Evolutionary conservation across 306 rosid species (phyloP), one percentile per base, ranked within the genome.

Genomic region (Malus sieversii): DNA sequence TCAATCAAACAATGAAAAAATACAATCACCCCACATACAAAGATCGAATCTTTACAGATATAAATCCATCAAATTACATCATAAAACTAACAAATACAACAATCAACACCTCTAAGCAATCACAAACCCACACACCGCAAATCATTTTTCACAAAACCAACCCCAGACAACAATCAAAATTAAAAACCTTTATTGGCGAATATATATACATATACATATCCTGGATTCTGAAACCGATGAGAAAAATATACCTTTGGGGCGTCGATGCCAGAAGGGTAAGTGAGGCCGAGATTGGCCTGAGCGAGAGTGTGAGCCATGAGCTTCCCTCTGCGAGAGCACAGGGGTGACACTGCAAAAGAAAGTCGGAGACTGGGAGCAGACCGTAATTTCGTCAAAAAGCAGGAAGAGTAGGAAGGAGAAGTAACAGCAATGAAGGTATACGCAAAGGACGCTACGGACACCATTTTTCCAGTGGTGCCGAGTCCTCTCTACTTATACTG

Each of bases 271-370:
- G 88, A 48, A 33, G 99, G 97, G 57, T 83, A 80, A 44, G 99
- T 96, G 73, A 96, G 99, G 80, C 99, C 99, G 22, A 96, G 99
- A 74, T 85, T 89, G 89, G 90, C 91, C 64, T 40, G 82, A 40
- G 98, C 86, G 42, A 84, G 84, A 53, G 96, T 66, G 83, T 90
- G 97, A 81, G 94, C 86, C 99, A 90, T 96, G 87, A 79, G 86
- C 74, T 78, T 86, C 48, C 68, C 79, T 69, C 90, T 67, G 25
- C 85, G 80, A 38, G 61, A 72, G 67, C 75, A 70, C 64, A 83
- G 82, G 27, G 88, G 88, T 1, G 80, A 8, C 14, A 86, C 74
- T 22, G 80, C 30, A 52, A 87, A 81, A 60, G 83, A 85, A 66
- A 87, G 64, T n/a, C 81, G 84, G 8, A 62, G 75, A 20, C 57